Evolutionary conservation across 129 eudicot species (phyloP).

Genomic region (carrot (Daucus carota)): DH1_v3.0 NC_030383.2:62185501-62186000

Average conservation of each 20-base stretch:
- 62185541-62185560: slow-evolving; percentile 12
- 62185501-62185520: slow-evolving; percentile 23
- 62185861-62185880: slow-evolving; percentile 67
- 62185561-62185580: neutral
- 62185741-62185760: neutral
- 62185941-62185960: slow-evolving; percentile 11
- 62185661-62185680: neutral
- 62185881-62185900: slow-evolving; percentile 6
- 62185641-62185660: neutral
- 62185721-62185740: neutral
- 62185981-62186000: slow-evolving; percentile 6
- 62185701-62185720: neutral
- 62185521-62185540: slow-evolving; percentile 14
- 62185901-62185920: slow-evolving; percentile 11
- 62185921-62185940: slow-evolving; percentile 5
- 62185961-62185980: neutral
- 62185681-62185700: neutral
- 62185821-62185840: slow-evolving; percentile 90
- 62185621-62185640: neutral
- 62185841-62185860: slow-evolving; percentile 91
- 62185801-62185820: slow-evolving; percentile 82
- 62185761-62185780: slow-evolving; percentile 94
- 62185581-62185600: neutral
- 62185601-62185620: neutral
- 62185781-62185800: slow-evolving; percentile 66